Evolutionary conservation across 1,139 yeast genomes (phyloP), one percentile per base, ranked within the genome.

Genomic region (Sugiyamaella sp.): DNA sequence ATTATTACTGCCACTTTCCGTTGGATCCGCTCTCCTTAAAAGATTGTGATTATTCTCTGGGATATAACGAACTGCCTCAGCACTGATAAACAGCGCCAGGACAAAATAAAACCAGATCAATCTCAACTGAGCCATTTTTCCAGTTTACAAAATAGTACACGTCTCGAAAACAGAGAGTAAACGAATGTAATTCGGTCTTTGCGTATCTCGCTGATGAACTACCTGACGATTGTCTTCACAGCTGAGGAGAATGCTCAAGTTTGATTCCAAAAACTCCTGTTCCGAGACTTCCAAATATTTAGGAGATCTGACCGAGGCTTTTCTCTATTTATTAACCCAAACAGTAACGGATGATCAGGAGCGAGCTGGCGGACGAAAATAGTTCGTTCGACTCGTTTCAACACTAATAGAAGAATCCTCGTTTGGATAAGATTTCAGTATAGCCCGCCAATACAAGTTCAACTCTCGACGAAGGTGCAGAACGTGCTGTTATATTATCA

Each of bases 21-120:
- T n/a, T 16, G 24, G 14, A 46, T 25, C 38, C 5, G 43, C 45
- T 46, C 50, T 38, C 39, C 35, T 37, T n/a, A 37, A 17, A n/a
- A 46, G 24, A 38, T 46, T 29, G 37, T 46, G 47, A 33, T 44
- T 44, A 21, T 44, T 44, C 24, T 44, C 48, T n/a, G 12, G 21
- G 8, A 17, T 12, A 8, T 32, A 17, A 10, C 37, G 39, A 33
- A 32, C 48, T 3, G 48, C 48, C 17, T 44, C 41, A 20, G 39
- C 41, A 4, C 32, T 22, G 10, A 44, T 17, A 22, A 44, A 33
- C 14, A 44, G 21, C 3, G 40, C 33, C 12, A 44, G 3, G 10
- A 44, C 9, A 32, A 44, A 22, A 20, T 14, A 44, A 35, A 33
- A 10, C 48, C 48, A 33, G 3, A 33, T 14, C n/a, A 9, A 38